Conservation (phyloP, 2,329 filamentous ascomycete genomes). For the Xylariaceae sp. region DNA sequence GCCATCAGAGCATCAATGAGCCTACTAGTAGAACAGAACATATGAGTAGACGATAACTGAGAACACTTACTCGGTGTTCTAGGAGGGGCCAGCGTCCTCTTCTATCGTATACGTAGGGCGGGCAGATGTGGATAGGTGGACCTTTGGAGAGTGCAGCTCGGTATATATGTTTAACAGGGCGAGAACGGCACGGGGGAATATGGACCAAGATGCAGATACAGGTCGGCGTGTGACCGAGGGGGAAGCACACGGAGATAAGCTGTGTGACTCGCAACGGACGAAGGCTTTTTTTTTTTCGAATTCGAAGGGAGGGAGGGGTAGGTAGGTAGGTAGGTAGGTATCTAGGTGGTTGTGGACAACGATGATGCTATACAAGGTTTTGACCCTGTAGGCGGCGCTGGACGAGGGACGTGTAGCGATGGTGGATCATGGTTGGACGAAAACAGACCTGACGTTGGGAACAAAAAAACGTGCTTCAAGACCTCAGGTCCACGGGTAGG, state of each 20-base stretch:
- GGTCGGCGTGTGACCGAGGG: constrained; percentile 14
- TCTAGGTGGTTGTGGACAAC: not conserved
- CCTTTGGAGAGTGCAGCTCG: too few relatives aligned
- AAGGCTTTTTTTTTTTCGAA: too few relatives aligned
- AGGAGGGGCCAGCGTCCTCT: not conserved
- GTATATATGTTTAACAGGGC: constrained; percentile 1
- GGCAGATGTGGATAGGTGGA: too few relatives aligned
- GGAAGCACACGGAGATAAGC: not conserved
- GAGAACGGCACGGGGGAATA: constrained; percentile 3
- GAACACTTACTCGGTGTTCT: too few relatives aligned
- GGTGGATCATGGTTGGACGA: constrained; percentile 43
- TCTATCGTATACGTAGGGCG: too few relatives aligned
- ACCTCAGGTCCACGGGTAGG: too few relatives aligned
- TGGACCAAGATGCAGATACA: not conserved
- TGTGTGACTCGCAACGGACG: constrained; percentile 9
- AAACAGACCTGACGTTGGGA: constrained; percentile 16
- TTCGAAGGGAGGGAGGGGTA: not conserved
- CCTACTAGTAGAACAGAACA: not conserved
- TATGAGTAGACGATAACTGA: not conserved
- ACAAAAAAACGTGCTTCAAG: too few relatives aligned
- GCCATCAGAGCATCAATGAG: constrained; percentile 42
- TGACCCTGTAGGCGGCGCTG: constrained; percentile 37
- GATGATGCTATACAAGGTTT: constrained; percentile 24
- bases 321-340: not conserved
- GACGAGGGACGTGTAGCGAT: constrained; percentile 41